Evolutionary conservation across 257 asterid genomes (phyloP).

Genomic region (Perilla frutescens): DNA sequence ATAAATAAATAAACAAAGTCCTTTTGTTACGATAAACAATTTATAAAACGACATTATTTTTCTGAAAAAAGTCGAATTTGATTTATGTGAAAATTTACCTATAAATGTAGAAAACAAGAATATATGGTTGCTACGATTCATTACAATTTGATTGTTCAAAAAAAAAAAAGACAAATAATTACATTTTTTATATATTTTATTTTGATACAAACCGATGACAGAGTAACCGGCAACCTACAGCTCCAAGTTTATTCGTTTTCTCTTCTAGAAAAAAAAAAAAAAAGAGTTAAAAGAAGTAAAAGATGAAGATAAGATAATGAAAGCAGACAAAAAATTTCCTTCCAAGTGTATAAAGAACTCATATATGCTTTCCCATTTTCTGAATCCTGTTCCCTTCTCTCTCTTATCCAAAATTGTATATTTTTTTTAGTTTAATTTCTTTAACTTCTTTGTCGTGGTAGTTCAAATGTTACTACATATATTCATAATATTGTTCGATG

Average conservation of each 20-base stretch:
- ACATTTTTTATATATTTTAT: not conserved
- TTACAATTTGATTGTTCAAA: too few species aligned
- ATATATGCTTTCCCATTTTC: constrained; percentile 28
- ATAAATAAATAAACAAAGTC: too few species aligned
- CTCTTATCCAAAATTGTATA: constrained; percentile 25
- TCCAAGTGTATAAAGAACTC: constrained; percentile 34
- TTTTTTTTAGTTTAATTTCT: not conserved
- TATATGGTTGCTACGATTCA: too few species aligned
- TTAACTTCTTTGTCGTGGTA: too few species aligned
- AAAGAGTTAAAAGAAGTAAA: constrained; percentile 31
- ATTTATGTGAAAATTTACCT: too few species aligned
- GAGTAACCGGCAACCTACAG: constrained; percentile 34
- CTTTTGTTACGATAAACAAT: too few species aligned
- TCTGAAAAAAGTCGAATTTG: too few species aligned
- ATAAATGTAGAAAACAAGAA: too few species aligned
- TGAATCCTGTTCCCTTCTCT: constrained; percentile 37
- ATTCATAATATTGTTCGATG: too few species aligned
- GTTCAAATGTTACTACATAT: too few species aligned
- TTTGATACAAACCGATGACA: not conserved
- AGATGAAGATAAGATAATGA: constrained; percentile 47
- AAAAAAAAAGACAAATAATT: too few species aligned
- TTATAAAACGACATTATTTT: too few species aligned
- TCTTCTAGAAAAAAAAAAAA: constrained; percentile 15
- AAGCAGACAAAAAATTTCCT: constrained; percentile 43
- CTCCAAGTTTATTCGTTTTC: constrained; percentile 5